phyloP scores from a whole-genome alignment of 1,139 yeast genomes.

The Sugiyamaella castrensis region DNA sequence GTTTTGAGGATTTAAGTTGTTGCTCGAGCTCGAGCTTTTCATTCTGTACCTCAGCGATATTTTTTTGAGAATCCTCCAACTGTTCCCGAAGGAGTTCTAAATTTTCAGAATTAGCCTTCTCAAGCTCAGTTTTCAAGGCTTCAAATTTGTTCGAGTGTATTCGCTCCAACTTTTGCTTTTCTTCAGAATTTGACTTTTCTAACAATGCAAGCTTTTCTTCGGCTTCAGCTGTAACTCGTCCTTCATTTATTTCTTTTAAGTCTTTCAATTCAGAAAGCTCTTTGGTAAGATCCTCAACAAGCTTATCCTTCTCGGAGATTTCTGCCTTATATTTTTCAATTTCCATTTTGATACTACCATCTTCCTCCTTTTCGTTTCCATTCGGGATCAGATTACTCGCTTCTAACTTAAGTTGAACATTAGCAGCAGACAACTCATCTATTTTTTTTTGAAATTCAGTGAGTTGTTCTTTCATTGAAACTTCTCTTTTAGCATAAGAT shows the following conservation, averaged over 20 bases:
- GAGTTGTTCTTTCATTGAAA: not conserved
- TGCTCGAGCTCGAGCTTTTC: conserved; percentile 8
- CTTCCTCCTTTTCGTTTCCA: not conserved
- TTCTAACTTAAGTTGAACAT: conserved; percentile 1
- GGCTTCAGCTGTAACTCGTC: not conserved
- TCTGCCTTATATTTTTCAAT: not conserved
- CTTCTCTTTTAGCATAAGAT: not conserved
- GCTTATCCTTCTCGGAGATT: conserved; percentile 3
- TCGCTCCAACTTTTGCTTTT: not conserved
- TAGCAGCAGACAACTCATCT: conserved; percentile 8
- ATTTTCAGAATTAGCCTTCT: conserved; percentile 4
- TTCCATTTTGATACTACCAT: not conserved
- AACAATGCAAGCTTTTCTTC: not conserved
- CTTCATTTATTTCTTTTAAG: not conserved
- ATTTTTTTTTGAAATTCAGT: conserved; percentile 3
- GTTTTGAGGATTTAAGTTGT: conserved; percentile 12
- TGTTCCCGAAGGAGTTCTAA: conserved; percentile 19
- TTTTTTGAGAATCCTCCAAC: conserved; percentile 17
- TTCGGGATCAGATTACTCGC: not conserved
- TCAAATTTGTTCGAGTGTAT: conserved; percentile 6
- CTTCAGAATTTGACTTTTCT: conserved; percentile 1
- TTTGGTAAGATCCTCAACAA: not conserved
- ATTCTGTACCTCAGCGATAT: not conserved
- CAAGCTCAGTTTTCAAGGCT: conserved; percentile 14
- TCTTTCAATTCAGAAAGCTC: not conserved